Evolutionary conservation across 345 rosid genomes (phyloP).

Genomic region (Salix viminalis): DNA sequence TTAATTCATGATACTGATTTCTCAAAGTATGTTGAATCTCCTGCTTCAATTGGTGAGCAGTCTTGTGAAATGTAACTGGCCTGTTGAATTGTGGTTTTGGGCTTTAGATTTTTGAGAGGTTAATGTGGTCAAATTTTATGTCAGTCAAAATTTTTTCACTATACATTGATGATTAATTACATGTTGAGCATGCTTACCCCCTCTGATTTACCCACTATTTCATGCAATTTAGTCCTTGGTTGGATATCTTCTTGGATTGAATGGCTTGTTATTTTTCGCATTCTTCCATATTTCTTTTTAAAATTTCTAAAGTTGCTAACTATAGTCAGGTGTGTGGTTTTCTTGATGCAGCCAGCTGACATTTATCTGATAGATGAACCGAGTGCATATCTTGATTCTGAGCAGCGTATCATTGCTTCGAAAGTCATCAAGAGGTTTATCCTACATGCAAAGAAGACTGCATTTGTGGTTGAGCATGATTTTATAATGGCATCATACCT

Average conservation of each 20-base stretch:
- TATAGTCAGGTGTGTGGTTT: background rate
- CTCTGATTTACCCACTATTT: background rate
- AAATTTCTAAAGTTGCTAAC: background rate
- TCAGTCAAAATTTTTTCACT: background rate
- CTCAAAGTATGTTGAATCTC: background rate
- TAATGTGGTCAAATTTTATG: background rate
- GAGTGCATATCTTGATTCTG: slow-evolving; percentile 97
- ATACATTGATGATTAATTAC: background rate
- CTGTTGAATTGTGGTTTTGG: background rate
- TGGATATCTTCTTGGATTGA: background rate
- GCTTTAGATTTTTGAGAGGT: background rate
- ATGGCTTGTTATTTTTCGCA: background rate
- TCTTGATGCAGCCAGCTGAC: slow-evolving; percentile 83
- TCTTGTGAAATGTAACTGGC: background rate
- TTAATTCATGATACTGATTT: background rate
- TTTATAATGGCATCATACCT: slow-evolving; percentile 95
- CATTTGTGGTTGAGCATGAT: slow-evolving; percentile 97
- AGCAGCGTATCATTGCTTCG: slow-evolving; percentile 97
- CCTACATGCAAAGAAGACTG: slow-evolving; percentile 97
- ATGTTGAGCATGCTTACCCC: background rate
- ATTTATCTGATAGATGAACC: slow-evolving; percentile 98
- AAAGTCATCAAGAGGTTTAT: slow-evolving; percentile 97
- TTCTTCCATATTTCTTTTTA: background rate
- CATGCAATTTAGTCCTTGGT: background rate
- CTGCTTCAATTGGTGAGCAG: background rate